Conservation (phyloP, 331 rosid species). For the Stylosanthes scabra region DNA sequence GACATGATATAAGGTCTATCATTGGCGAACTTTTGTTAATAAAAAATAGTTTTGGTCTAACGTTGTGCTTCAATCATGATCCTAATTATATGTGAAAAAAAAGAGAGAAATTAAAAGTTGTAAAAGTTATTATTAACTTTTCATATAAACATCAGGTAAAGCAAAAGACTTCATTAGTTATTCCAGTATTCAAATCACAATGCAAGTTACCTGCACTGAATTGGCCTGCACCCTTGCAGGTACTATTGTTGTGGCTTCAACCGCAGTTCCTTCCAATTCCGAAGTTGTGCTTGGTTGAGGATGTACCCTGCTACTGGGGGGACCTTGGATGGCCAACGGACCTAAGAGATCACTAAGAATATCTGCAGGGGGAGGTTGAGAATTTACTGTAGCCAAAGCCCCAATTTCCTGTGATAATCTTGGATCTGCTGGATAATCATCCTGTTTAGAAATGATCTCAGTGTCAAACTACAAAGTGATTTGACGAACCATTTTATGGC, state of each 20-base stretch:
- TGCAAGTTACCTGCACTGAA: slow-evolving; percentile 79
- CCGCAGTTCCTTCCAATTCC: slow-evolving; percentile 59
- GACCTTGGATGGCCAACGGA: slow-evolving; percentile 96
- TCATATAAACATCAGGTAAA: slow-evolving; percentile 19
- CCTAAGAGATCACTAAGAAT: slow-evolving; percentile 88
- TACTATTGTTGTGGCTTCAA: slow-evolving; percentile 85
- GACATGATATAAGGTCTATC: slow-evolving; percentile 15
- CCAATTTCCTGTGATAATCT: slow-evolving; percentile 76
- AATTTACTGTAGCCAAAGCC: slow-evolving; percentile 60
- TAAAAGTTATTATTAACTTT: background rate
- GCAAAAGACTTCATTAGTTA: slow-evolving; percentile 14
- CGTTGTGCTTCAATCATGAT: slow-evolving; percentile 26
- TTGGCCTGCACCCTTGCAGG: slow-evolving; percentile 10
- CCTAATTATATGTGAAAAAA: slow-evolving; percentile 2
- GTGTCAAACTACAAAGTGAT: slow-evolving; percentile 29
- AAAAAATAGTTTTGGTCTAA: slow-evolving; percentile 12
- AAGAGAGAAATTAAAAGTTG: background rate
- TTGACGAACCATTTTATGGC: background rate
- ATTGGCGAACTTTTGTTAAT: slow-evolving; percentile 19
- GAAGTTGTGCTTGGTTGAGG: slow-evolving; percentile 51
- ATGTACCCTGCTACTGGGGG: slow-evolving; percentile 59
- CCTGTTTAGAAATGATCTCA: slow-evolving; percentile 60
- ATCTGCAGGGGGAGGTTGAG: slow-evolving; percentile 66
- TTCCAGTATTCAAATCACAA: slow-evolving; percentile 29
- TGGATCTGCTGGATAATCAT: slow-evolving; percentile 54